Conservation (phyloP, 768 basidiomycete genomes). For the Paxillus rubicundulus region DNA sequence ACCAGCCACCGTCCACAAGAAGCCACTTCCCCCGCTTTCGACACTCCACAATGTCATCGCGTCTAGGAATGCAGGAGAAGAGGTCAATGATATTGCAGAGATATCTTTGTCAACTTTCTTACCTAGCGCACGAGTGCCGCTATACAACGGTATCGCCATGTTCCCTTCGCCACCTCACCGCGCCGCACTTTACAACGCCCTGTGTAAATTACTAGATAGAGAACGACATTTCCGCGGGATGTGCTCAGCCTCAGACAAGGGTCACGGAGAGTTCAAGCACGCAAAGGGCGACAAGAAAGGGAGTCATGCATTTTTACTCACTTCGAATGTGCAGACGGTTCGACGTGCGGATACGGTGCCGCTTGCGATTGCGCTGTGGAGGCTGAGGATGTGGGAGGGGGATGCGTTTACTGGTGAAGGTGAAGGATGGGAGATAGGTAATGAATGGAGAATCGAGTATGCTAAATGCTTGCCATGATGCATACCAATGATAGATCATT, state of each 20-base stretch:
- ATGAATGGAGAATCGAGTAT: constrained; percentile 23
- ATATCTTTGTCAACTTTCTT: constrained; percentile 21
- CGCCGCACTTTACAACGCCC: constrained; percentile 48
- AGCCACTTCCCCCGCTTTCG: constrained; percentile 28
- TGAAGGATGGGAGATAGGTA: constrained; percentile 39
- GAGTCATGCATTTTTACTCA: constrained; percentile 71
- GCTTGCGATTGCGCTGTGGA: constrained; percentile 74
- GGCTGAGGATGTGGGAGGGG: constrained; percentile 75
- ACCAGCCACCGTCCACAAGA: constrained; percentile 4
- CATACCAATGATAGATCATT: background rate
- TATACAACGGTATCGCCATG: constrained; percentile 64
- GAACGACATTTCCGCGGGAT: constrained; percentile 38
- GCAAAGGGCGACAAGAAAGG: constrained; percentile 38
- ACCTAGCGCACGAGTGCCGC: constrained; percentile 45
- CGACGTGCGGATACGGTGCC: constrained; percentile 59
- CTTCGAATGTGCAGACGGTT: constrained; percentile 47
- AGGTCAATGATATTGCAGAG: constrained; percentile 2
- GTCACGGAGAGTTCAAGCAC: background rate
- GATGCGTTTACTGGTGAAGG: constrained; percentile 20
- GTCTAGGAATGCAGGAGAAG: background rate
- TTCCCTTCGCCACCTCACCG: constrained; percentile 66
- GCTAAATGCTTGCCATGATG: constrained; percentile 4
- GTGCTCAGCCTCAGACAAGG: background rate
- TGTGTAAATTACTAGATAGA: constrained; percentile 46
- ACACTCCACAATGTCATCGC: constrained; percentile 11